A percentile compares a stretch with the other conserved stretches of the same genome.
Conservation (phyloP, 768 basidiomycete species). For the Trametes villosa region DNA sequence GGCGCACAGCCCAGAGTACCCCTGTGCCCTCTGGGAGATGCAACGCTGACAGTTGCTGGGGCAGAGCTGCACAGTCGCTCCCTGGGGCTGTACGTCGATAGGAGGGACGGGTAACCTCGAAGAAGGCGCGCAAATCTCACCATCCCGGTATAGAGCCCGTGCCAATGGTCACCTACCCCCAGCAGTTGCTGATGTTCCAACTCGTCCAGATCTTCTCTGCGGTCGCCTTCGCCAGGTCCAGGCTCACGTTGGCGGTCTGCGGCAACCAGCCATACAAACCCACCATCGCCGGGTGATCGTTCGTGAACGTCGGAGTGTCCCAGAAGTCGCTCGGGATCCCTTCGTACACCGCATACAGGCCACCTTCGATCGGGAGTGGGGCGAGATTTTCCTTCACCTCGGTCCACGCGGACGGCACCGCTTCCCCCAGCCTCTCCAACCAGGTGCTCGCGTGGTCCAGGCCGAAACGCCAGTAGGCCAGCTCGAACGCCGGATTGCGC, state of each 20-base stretch:
- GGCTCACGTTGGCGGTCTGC: constrained; percentile 49
- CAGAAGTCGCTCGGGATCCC: constrained; percentile 57
- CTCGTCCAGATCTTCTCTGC: constrained; percentile 55
- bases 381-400: constrained; percentile 51
- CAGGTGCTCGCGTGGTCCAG: constrained; percentile 53
- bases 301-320: constrained; percentile 53
- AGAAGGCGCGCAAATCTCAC: too few relatives aligned
- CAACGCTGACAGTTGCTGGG: too few relatives aligned
- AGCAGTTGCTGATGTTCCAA: constrained; percentile 60
- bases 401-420: constrained; percentile 47
- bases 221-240: constrained; percentile 51
- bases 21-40: too few relatives aligned
- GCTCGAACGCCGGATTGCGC: constrained; percentile 59
- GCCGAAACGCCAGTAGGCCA: constrained; percentile 61
- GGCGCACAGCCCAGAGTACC: too few relatives aligned
- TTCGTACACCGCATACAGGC: constrained; percentile 58
- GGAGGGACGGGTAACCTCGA: too few relatives aligned
- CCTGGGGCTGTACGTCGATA: too few relatives aligned
- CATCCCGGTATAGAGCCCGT: too few relatives aligned
- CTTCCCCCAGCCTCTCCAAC: constrained; percentile 48
- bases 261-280: constrained; percentile 65
- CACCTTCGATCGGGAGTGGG: constrained; percentile 53
- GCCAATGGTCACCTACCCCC: constrained; percentile 52
- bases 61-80: too few relatives aligned
- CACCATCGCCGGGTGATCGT: constrained; percentile 61